Conservation (phyloP, 2,329 filamentous ascomycete species). For the Metarhizium album region DNA sequence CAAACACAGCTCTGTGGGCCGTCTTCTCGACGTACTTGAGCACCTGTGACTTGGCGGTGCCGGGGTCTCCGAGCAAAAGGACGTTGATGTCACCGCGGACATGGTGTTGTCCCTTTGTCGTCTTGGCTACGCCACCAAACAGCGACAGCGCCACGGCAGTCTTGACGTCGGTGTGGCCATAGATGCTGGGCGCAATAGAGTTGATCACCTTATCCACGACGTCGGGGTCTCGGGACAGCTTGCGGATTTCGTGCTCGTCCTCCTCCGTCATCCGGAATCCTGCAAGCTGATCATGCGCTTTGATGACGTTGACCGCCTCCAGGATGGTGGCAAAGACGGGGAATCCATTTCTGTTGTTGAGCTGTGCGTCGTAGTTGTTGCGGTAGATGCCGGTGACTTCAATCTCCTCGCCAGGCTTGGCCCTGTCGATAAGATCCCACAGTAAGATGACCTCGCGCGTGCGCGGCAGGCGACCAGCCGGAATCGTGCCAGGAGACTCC, state of each 20-base stretch:
- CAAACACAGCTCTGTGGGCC: constrained; percentile 91
- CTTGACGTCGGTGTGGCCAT: constrained; percentile 94
- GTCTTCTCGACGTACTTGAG: constrained; percentile 98
- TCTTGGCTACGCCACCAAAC: constrained; percentile 90
- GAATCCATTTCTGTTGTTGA: constrained; percentile 98
- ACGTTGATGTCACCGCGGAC: constrained; percentile 98
- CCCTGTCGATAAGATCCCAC: constrained; percentile 92
- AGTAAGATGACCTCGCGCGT: constrained; percentile 90
- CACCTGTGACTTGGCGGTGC: constrained; percentile 95
- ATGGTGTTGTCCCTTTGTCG: constrained; percentile 75
- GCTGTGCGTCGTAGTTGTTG: constrained; percentile 94
- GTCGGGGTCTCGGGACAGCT: constrained; percentile 76
- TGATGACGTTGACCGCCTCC: constrained; percentile 94
- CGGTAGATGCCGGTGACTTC: constrained; percentile 95
- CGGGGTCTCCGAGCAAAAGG: constrained; percentile 87
- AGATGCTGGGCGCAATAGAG: constrained; percentile 94
- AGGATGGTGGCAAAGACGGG: constrained; percentile 96
- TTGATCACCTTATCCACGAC: constrained; percentile 88
- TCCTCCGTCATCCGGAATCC: constrained; percentile 93
- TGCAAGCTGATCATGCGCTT: constrained; percentile 92
- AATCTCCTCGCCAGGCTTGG: constrained; percentile 95
- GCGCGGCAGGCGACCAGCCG: constrained; percentile 84
- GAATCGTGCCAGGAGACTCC: constrained; percentile 93
- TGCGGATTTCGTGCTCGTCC: constrained; percentile 83
- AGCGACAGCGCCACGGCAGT: constrained; percentile 89